Evolutionary conservation across 495 filamentous ascomycete species (phyloP).

Genomic region (Podospora anserina): DNA sequence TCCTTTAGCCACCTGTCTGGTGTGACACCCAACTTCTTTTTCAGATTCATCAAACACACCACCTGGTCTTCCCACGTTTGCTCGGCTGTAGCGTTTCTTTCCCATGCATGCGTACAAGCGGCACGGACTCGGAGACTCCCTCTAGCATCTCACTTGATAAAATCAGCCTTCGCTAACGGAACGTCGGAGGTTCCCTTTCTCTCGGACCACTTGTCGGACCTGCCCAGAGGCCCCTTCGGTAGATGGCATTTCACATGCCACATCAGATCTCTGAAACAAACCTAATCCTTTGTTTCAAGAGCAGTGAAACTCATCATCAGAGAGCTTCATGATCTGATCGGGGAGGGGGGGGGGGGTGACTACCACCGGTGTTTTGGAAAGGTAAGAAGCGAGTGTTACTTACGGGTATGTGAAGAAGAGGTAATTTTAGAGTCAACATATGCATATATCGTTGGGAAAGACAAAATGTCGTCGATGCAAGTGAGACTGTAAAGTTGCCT

Average conservation of each 20-base stretch:
- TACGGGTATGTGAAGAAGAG: neutral
- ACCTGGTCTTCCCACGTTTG: neutral
- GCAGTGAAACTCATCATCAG: neutral
- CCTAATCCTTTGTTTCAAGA: neutral
- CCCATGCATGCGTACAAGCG: neutral
- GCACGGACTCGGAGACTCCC: neutral
- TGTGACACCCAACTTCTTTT: neutral
- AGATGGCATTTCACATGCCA: neutral
- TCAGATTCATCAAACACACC: constrained; percentile 6
- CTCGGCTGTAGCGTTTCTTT: neutral
- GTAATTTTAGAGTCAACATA: neutral
- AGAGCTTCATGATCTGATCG: neutral
- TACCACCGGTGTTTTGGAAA: neutral
- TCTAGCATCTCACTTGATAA: neutral
- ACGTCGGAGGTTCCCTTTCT: neutral
- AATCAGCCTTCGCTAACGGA: neutral
- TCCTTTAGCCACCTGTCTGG: neutral
- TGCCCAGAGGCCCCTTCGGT: neutral
- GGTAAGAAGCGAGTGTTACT: neutral
- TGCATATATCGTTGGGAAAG: neutral
- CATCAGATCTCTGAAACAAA: neutral
- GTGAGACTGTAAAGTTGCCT: neutral
- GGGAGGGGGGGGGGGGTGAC: neutral
- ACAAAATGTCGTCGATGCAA: neutral
- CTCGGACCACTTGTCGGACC: neutral